These are phyloP conservation scores for Hypoxylon lenormandii DNA, from an alignment of 495 filamentous ascomycete genomes.

Conservation along the genomic window DNA sequence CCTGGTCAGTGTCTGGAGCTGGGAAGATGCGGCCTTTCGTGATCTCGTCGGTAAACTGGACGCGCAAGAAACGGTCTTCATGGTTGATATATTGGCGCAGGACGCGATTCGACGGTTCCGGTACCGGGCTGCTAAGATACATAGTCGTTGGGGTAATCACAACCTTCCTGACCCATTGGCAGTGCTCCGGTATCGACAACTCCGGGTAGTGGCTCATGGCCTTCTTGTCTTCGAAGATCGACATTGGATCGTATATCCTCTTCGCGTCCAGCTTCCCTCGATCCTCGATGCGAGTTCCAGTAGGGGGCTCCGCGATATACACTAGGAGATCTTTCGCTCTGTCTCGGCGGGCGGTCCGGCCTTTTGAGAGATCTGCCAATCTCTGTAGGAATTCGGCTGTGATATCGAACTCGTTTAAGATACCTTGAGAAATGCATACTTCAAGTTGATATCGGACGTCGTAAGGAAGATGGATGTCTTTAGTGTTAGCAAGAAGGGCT, in stretches of 20 bases:
- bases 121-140: slow-evolving; percentile 76
- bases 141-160: slow-evolving; percentile 85
- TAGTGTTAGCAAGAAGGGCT: slow-evolving; percentile 51
- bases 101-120: slow-evolving; percentile 90
- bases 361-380: slow-evolving; percentile 63
- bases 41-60: slow-evolving; percentile 88
- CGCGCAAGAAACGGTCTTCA: slow-evolving; percentile 86
- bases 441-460: slow-evolving; percentile 89
- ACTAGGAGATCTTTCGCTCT: slow-evolving; percentile 56
- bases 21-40: slow-evolving; percentile 61
- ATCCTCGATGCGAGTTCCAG: slow-evolving; percentile 1
- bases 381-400: slow-evolving; percentile 70
- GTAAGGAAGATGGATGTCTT: slow-evolving; percentile 70
- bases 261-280: slow-evolving; percentile 61
- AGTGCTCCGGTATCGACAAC: slow-evolving; percentile 74
- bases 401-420: slow-evolving; percentile 83
- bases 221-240: slow-evolving; percentile 70
- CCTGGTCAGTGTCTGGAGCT: slow-evolving; percentile 60
- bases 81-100: slow-evolving; percentile 75
- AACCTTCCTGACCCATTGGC: slow-evolving; percentile 77
- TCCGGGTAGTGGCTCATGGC: slow-evolving; percentile 61
- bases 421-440: slow-evolving; percentile 83
- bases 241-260: slow-evolving; percentile 76
- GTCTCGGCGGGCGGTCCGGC: slow-evolving; percentile 37
- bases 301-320: slow-evolving; percentile 54